Evolutionary conservation across 371 early-diverging fungal species (phyloP).

Genomic region (Saksenaea vasiformis): DNA sequence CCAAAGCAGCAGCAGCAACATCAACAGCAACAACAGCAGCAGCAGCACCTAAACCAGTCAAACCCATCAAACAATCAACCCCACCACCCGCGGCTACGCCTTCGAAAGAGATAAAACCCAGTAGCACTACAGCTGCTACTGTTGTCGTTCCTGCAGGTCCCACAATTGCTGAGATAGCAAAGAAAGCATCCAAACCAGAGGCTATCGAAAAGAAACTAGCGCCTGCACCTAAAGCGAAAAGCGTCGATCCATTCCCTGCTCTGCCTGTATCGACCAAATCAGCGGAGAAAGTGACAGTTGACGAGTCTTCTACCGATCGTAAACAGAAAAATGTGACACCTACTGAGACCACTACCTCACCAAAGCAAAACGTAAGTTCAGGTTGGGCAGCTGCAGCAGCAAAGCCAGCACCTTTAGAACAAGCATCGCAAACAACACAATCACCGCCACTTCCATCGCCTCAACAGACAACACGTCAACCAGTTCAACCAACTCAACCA

Average conservation of each 20-base stretch:
- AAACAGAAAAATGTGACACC: too few species aligned
- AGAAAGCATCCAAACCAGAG: background rate
- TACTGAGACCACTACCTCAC: background rate
- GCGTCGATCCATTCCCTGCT: background rate
- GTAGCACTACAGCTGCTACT: background rate
- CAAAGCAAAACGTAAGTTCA: background rate
- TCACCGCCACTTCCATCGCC: background rate
- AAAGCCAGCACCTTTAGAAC: background rate
- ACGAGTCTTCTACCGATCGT: background rate
- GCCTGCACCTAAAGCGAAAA: background rate
- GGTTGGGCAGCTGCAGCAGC: background rate
- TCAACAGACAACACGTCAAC: background rate
- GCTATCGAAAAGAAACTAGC: background rate
- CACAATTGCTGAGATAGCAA: background rate
- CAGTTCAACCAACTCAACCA: too few species aligned
- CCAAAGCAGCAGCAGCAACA: background rate
- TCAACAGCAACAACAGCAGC: background rate
- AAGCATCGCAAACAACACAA: background rate
- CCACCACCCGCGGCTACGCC: background rate
- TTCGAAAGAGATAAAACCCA: background rate
- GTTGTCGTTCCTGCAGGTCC: background rate
- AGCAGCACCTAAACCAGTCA: background rate
- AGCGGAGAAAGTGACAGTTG: background rate
- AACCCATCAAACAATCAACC: background rate
- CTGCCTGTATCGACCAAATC: background rate